phyloP scores from a whole-genome alignment of 176 grass and related monocot genomes.

The Secale cereale region DNA sequence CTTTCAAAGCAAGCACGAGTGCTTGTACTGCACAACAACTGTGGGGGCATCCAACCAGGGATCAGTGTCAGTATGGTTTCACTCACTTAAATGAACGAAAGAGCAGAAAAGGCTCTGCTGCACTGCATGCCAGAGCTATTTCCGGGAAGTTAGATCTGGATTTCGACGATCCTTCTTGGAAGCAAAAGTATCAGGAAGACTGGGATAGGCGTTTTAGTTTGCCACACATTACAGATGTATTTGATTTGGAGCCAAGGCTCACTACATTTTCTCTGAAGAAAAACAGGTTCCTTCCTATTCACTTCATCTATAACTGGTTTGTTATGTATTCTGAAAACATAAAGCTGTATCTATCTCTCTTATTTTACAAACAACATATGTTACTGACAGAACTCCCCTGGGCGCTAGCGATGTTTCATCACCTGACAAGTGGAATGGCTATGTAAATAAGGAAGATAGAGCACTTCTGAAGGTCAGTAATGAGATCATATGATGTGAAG shows the following conservation, averaged over 20 bases:
- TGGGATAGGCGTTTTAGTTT: slow-evolving; percentile 73
- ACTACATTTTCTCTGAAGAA: slow-evolving; percentile 87
- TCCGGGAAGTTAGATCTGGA: slow-evolving; percentile 46
- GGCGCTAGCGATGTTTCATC: slow-evolving; percentile 39
- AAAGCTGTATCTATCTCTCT: not conserved
- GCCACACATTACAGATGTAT: slow-evolving; percentile 85
- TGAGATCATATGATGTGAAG: slow-evolving; percentile 22
- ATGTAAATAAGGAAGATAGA: slow-evolving; percentile 86
- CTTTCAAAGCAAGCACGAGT: slow-evolving; percentile 32
- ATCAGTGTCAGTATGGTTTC: slow-evolving; percentile 26
- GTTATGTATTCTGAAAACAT: slow-evolving; percentile 7
- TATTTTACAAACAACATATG: not conserved
- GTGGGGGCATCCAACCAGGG: slow-evolving; percentile 8
- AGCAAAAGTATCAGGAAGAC: slow-evolving; percentile 64
- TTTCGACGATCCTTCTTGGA: slow-evolving; percentile 76
- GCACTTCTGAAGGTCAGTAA: slow-evolving; percentile 85
- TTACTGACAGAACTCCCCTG: slow-evolving; percentile 53
- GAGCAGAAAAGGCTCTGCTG: slow-evolving; percentile 7
- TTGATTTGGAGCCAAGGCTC: slow-evolving; percentile 72
- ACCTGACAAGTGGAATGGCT: slow-evolving; percentile 59
- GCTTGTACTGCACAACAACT: not conserved
- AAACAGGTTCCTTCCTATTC: slow-evolving; percentile 47
- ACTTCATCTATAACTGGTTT: not conserved
- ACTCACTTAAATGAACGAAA: slow-evolving; percentile 33
- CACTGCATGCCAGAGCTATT: slow-evolving; percentile 29